These are phyloP conservation scores for Funneliformis geosporum DNA, from an alignment of 192 early-diverging fungal species.

Conservation along the genomic window DNA sequence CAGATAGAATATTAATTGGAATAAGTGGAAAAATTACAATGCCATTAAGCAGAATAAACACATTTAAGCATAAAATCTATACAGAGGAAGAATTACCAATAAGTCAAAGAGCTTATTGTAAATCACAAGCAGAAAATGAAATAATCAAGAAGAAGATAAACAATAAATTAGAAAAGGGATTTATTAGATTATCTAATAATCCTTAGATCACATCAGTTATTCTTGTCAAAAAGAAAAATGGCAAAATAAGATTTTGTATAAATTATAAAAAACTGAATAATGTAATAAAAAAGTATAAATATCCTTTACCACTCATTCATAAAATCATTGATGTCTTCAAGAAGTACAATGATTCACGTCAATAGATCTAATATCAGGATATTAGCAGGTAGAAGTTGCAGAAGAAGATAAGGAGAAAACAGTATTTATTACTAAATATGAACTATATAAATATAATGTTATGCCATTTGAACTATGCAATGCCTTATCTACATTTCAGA, in stretches of 20 bases:
- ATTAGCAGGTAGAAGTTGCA: conserved; percentile 23
- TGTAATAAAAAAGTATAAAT: conserved; percentile 38
- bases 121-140: too few species aligned
- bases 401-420: conserved; percentile 34
- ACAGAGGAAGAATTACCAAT: too few species aligned
- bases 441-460: conserved; percentile 42
- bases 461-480: not conserved
- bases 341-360: conserved; percentile 28
- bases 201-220: conserved; percentile 42
- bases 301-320: conserved; percentile 50
- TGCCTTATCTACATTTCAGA: not conserved
- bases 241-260: conserved; percentile 35
- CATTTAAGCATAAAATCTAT: too few species aligned
- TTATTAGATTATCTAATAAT: too few species aligned
- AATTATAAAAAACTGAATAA: conserved; percentile 50
- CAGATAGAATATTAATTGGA: too few species aligned
- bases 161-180: too few species aligned
- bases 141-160: too few species aligned
- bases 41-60: too few species aligned
- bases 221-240: conserved; percentile 44
- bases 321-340: conserved; percentile 39
- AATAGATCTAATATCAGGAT: conserved; percentile 24
- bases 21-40: too few species aligned
- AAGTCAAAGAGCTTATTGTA: too few species aligned
- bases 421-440: conserved; percentile 34